Conservation (phyloP, 2,329 filamentous ascomycete genomes). For the Acrodontium crateriforme region DNA sequence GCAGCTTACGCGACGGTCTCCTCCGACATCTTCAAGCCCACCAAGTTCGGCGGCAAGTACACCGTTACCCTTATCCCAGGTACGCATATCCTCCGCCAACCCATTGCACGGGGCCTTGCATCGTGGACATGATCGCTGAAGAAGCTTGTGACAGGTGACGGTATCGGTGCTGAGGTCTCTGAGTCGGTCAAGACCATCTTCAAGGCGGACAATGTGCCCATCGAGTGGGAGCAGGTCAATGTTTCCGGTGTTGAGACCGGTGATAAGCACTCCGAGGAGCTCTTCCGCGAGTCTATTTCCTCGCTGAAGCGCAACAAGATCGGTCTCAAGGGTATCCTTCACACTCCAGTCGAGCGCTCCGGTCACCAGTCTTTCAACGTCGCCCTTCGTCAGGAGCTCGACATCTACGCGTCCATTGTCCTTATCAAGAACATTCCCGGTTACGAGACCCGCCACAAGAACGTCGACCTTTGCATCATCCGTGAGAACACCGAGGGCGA, state of each 20-base stretch:
- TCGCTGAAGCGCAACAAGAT: slow-evolving; percentile 98
- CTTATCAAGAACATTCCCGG: slow-evolving; percentile 99
- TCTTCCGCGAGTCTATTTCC: slow-evolving; percentile 89
- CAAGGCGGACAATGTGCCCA: slow-evolving; percentile 97
- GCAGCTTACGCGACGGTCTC: slow-evolving; percentile 56
- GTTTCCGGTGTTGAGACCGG: slow-evolving; percentile 80
- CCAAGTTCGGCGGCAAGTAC: slow-evolving; percentile 98
- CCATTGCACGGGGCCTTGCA: too few relatives aligned
- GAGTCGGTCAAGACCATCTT: slow-evolving; percentile 98
- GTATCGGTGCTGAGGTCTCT: slow-evolving; percentile 94
- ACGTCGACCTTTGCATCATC: slow-evolving; percentile 98
- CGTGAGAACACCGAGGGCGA: slow-evolving; percentile 99
- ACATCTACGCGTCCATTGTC: slow-evolving; percentile 97
- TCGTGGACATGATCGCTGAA: too few relatives aligned
- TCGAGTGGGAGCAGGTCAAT: slow-evolving; percentile 98
- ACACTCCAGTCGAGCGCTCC: slow-evolving; percentile 91
- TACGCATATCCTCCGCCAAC: too few relatives aligned
- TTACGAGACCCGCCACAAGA: slow-evolving; percentile 91
- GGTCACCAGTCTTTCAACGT: slow-evolving; percentile 99
- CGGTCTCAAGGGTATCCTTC: slow-evolving; percentile 94
- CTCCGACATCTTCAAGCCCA: slow-evolving; percentile 96
- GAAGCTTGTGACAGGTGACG: slow-evolving; percentile 48
- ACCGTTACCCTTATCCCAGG: slow-evolving; percentile 96
- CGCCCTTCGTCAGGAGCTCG: slow-evolving; percentile 94
- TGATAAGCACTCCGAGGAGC: slow-evolving; percentile 77